Evolutionary conservation across 2,329 filamentous ascomycete species (phyloP).

Genomic region (Drechslerella coelobrocha): DNA sequence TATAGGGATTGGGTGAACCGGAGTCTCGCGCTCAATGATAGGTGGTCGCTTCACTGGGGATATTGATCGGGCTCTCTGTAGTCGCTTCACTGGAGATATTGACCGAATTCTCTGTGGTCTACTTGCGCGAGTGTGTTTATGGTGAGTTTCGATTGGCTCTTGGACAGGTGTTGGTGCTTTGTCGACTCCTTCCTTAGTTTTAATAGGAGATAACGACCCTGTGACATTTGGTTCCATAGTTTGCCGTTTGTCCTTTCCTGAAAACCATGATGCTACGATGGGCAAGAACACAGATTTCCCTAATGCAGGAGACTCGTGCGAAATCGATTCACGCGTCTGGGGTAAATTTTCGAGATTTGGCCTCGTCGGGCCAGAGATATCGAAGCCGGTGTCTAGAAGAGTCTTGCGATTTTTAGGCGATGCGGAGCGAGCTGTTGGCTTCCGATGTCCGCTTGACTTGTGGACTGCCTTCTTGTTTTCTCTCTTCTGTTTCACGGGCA

Average conservation of each 20-base stretch:
- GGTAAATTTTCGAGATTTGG: neutral
- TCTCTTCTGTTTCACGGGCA: neutral
- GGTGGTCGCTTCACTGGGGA: neutral
- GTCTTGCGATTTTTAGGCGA: conserved; percentile 26
- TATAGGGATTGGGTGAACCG: neutral
- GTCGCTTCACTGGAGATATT: conserved; percentile 19
- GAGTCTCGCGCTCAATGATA: neutral
- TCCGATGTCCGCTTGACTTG: neutral
- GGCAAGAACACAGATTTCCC: conserved; percentile 15
- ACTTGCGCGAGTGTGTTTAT: neutral
- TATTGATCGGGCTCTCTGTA: neutral
- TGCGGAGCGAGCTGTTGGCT: conserved; percentile 12
- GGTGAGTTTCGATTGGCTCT: neutral
- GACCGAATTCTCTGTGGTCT: conserved; percentile 16
- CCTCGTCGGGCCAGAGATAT: neutral
- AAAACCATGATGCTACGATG: conserved; percentile 24
- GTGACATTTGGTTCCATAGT: too few species aligned
- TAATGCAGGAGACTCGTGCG: conserved; percentile 8
- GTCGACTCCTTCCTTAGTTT: neutral
- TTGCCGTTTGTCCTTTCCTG: conserved; percentile 9
- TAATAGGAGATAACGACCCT: too few species aligned
- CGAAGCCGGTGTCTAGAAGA: neutral
- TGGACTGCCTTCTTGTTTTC: neutral
- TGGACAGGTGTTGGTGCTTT: too few species aligned
- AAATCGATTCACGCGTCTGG: neutral